Base-by-base conservation (phyloP, 2,329 filamentous ascomycete genomes). In the Ceratocystis lukuohia region DNA sequence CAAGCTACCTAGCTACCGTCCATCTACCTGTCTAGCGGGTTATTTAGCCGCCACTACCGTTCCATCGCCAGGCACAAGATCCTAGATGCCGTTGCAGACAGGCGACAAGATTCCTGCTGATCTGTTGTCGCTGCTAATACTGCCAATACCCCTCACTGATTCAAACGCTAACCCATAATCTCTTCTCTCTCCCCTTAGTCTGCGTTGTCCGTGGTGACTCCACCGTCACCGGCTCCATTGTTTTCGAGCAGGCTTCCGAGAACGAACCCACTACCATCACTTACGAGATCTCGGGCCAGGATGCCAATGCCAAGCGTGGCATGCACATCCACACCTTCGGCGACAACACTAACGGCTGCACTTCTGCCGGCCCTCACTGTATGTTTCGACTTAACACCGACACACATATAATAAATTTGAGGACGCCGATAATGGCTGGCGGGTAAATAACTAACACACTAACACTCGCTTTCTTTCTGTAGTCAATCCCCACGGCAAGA, bases 261-360 rank as follows among this genome's bases (percentile, higher is more conserved):
- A 84, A 81, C 73, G 79, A 84, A 73, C 85, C 88, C 72, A 97
- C 94, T 76, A 93, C 83, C 77, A 84, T 99, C 81, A 84, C 88
- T 75, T 99, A 89, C 87, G 85, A 96, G 80, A 91, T 99, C 79
- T 83, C 84, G 69, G 93, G 94, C 80, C 83, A 96, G 80, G 92
- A 97, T 76, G 75, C 93, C 80, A 96, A 96, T 78, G 92, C 94
- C 75, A 85, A 96, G 86, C 93, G 94, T 80, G 94, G 91, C 79
- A 91, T 97, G 84, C 94, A 99, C 84, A 87, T 99, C 75, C 94
- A 99, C 83, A 90, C 94, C 78, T 99, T 96, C 75, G 94, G 94
- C 77, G 94, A 97, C 85, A 97, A 97, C 85, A 97, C 94, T 84
- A 99, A 99, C 81, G 94, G 94, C 78, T 99, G 94, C 89, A 97